phyloP scores from a whole-genome alignment of 208 protist species.

The Leishmania gerbilli region DNA sequence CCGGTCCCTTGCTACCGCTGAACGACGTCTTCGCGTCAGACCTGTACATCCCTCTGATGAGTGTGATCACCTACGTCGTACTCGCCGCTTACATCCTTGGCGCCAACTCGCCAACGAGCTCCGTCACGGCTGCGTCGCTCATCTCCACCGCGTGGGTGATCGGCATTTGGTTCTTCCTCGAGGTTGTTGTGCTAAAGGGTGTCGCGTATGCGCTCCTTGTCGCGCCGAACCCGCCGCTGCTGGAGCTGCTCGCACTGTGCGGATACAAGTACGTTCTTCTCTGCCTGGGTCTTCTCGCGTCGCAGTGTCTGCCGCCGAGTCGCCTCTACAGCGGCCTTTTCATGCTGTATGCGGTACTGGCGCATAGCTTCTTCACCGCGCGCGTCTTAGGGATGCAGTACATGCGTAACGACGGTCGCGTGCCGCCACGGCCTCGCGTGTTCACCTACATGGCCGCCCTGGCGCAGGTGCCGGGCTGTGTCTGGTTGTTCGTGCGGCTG shows the following conservation, averaged over 20 bases:
- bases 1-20: constrained; percentile 35
- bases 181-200: constrained; percentile 55
- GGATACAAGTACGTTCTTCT: constrained; percentile 85
- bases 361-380: constrained; percentile 52
- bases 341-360: constrained; percentile 50
- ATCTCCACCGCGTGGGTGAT: constrained; percentile 52
- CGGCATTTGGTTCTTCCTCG: constrained; percentile 53
- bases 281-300: constrained; percentile 51
- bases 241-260: constrained; percentile 57
- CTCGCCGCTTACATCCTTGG: constrained; percentile 68
- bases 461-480: constrained; percentile 47
- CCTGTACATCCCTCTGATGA: constrained; percentile 89
- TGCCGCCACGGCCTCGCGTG: constrained; percentile 46
- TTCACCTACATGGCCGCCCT: constrained; percentile 46
- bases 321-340: constrained; percentile 23
- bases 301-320: constrained; percentile 32
- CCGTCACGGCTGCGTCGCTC: constrained; percentile 62
- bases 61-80: constrained; percentile 75
- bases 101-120: constrained; percentile 30
- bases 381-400: constrained; percentile 39
- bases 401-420: constrained; percentile 41
- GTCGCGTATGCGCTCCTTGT: constrained; percentile 49
- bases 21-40: constrained; percentile 68
- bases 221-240: constrained; percentile 34
- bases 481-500: constrained; percentile 62